Evolutionary conservation across 2,329 filamentous ascomycete genomes (phyloP).

Genomic region (Neofusicoccum laricinum): DNA sequence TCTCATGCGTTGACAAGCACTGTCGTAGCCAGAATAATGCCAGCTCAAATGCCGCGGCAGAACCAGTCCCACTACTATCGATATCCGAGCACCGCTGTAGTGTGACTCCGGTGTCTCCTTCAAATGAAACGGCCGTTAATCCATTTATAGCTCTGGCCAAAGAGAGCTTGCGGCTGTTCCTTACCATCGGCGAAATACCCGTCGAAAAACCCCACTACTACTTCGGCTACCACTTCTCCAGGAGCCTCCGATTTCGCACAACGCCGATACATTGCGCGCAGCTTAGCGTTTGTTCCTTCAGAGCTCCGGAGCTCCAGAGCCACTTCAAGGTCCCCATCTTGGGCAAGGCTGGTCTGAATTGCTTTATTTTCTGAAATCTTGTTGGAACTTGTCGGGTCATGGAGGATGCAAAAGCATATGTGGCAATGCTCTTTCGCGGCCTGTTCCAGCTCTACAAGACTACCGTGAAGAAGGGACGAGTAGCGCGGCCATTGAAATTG

Average conservation of each 20-base stretch:
- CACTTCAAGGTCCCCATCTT: slow-evolving; percentile 20
- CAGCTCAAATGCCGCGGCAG: not conserved
- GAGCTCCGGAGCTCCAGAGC: slow-evolving; percentile 19
- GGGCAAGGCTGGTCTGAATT: too few relatives aligned
- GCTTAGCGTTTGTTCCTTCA: slow-evolving; percentile 18
- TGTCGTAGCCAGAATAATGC: not conserved
- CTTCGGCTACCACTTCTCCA: slow-evolving; percentile 15
- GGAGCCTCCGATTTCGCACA: not conserved
- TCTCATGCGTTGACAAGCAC: not conserved
- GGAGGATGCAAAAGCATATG: slow-evolving; percentile 22
- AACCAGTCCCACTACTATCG: not conserved
- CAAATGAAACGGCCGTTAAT: not conserved
- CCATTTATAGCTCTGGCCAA: not conserved
- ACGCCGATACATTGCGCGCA: slow-evolving; percentile 19
- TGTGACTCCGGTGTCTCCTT: slow-evolving; percentile 19
- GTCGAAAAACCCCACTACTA: slow-evolving; percentile 18
- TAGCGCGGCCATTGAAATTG: not conserved
- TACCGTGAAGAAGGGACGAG: slow-evolving; percentile 18
- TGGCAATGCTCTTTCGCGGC: slow-evolving; percentile 20
- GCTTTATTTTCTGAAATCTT: slow-evolving; percentile 1
- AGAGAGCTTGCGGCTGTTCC: not conserved
- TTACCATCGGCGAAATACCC: slow-evolving; percentile 21
- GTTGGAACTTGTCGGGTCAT: slow-evolving; percentile 19
- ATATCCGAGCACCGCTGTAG: not conserved
- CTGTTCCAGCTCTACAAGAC: slow-evolving; percentile 21